These are phyloP conservation scores for Melaleuca alternifolia DNA, from an alignment of 345 rosid species.

Conservation along the genomic window DNA sequence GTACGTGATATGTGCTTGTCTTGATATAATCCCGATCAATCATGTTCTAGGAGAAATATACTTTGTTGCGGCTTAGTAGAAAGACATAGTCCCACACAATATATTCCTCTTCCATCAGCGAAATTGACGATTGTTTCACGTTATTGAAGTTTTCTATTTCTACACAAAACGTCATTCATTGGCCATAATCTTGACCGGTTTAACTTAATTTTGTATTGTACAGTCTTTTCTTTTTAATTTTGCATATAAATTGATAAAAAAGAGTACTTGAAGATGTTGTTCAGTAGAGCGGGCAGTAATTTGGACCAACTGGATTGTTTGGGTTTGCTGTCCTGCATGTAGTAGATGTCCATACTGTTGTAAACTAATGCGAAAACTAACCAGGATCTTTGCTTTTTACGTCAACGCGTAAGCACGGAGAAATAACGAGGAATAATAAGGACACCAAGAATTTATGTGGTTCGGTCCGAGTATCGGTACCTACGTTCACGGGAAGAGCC, in stretches of 20 bases:
- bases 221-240: neutral
- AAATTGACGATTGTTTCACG: neutral
- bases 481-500: no score
- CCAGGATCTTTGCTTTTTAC: no score
- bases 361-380: no score
- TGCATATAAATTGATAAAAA: neutral
- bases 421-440: no score
- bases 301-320: conserved; percentile 1
- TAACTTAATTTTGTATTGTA: neutral
- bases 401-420: no score
- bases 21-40: neutral
- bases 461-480: no score
- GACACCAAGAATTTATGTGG: no score
- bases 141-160: no score
- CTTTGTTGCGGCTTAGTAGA: neutral
- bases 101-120: neutral
- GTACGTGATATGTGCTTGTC: neutral
- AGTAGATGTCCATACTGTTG: conserved; percentile 14
- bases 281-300: conserved; percentile 1
- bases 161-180: no score
- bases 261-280: neutral
- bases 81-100: neutral
- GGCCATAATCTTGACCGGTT: neutral
- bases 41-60: neutral
- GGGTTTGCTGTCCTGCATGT: conserved; percentile 16